Conservation (phyloP, 2,329 filamentous ascomycete genomes). For the Sodiomyces alkalinus region DNA sequence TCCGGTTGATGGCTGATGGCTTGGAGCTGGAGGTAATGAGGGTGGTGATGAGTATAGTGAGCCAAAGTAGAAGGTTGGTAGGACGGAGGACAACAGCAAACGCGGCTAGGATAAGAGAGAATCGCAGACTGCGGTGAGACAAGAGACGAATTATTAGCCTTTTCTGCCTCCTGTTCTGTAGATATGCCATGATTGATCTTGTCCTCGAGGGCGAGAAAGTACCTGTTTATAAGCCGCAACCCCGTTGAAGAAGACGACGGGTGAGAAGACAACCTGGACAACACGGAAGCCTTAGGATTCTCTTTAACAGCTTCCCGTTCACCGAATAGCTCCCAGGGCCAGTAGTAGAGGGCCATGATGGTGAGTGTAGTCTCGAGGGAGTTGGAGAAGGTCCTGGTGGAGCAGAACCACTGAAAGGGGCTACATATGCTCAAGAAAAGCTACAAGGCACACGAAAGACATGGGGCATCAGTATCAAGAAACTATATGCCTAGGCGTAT, state of each 20-base stretch:
- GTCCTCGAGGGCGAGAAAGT: slow-evolving; percentile 7
- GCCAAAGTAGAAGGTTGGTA: slow-evolving; percentile 81
- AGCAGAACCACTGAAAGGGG: slow-evolving; percentile 96
- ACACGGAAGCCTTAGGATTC: slow-evolving; percentile 17
- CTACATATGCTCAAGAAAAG: slow-evolving; percentile 57
- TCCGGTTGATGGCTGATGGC: slow-evolving; percentile 24
- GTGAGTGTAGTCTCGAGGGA: slow-evolving; percentile 85
- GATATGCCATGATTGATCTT: no score
- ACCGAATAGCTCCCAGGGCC: slow-evolving; percentile 66
- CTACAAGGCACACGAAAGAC: slow-evolving; percentile 29
- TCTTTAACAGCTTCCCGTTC: slow-evolving; percentile 22
- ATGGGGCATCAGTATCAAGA: slow-evolving; percentile 1
- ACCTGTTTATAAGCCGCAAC: no score
- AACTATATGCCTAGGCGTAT: not conserved
- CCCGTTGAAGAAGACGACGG: slow-evolving; percentile 8
- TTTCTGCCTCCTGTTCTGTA: no score
- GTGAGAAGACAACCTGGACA: no score
- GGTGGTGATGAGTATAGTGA: slow-evolving; percentile 37
- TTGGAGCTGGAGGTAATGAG: slow-evolving; percentile 24
- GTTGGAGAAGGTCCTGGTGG: slow-evolving; percentile 86
- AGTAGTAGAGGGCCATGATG: slow-evolving; percentile 60
- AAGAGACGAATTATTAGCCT: no score
- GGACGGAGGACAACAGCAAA: slow-evolving; percentile 75
- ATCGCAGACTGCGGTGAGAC: slow-evolving; percentile 26
- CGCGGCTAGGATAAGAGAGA: slow-evolving; percentile 61